Base-by-base conservation (phyloP, 1,284 basidiomycete species). In the Psilocybe mexicana region DNA sequence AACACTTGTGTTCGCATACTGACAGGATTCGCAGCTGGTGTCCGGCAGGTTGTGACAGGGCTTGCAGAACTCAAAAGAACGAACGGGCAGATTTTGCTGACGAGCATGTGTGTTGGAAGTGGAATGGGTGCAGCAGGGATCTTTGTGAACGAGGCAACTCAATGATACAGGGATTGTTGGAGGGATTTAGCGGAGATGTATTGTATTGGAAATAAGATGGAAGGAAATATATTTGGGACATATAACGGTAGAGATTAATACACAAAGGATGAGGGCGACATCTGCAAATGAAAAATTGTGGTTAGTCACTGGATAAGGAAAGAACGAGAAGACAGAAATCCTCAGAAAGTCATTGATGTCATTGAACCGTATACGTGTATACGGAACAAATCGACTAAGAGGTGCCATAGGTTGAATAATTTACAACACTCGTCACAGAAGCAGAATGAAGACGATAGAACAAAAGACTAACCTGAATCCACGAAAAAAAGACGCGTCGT, bases 71-170 rank as follows among this genome's bases (percentile, higher is more conserved):
- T 94, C 45, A 85, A 85, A 66, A 79, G 92, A 40, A 81, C 79
- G 58, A 81, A 87, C 58, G 83, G 81, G 42, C 79, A 82, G 58
- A 62, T 93, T 36, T 76, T 93, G 54, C 90, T 88, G 67, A 90
- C 92, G 0, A 91, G 88, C 60, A 96, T 96, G 94, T 95, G 93
- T 69, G 79, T 95, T 51, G 94, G 93, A 28, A 90, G 88, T 65
- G 92, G 90, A 14, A 94, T 94, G 92, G 93, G 93, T 14, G 91
- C 90, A 42, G 93, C 92, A 7, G 84, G 85, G 2, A 81, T 94
- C 55, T 88, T 94, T 63, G 86, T 94, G 24, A 93, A 91, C 66
- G 92, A 94, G 69, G 78, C 74, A n/a, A 68, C 48, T 3, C 54
- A 47, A 48, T 62, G 44, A 59, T 18, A 7, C 52, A 14, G 7